Percentiles rank a stretch among this genome's conserved stretches.
Conservation (phyloP, 2,329 filamentous ascomycete genomes). For the Aspergillus intermedius region DNA sequence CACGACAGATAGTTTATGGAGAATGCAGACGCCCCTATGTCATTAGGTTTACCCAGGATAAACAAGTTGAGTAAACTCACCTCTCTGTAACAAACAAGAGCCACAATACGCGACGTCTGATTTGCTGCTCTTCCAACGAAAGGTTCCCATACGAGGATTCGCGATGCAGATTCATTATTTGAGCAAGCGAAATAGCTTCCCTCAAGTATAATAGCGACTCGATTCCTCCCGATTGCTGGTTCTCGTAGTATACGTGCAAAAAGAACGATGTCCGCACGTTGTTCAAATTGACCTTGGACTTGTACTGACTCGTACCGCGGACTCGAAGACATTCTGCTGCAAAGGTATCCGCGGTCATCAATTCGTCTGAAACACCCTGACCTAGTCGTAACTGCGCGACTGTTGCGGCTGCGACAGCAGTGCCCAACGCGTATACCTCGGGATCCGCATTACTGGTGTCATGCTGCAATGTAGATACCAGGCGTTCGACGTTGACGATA, state of each 20-base stretch:
- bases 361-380: slow-evolving; percentile 19
- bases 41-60: background rate
- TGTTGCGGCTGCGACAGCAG: slow-evolving; percentile 44
- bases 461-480: slow-evolving; percentile 32
- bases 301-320: slow-evolving; percentile 22
- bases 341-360: slow-evolving; percentile 27
- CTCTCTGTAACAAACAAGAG: slow-evolving; percentile 45
- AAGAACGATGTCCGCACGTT: slow-evolving; percentile 46
- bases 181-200: slow-evolving; percentile 48
- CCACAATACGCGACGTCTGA: slow-evolving; percentile 44
- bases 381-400: slow-evolving; percentile 45
- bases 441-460: slow-evolving; percentile 22
- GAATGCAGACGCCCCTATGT: slow-evolving; percentile 43
- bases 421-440: slow-evolving; percentile 38
- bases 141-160: slow-evolving; percentile 37
- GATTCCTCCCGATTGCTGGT: slow-evolving; percentile 40
- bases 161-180: slow-evolving; percentile 44
- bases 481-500: slow-evolving; percentile 41
- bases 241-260: slow-evolving; percentile 49
- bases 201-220: slow-evolving; percentile 45
- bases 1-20: slow-evolving; percentile 46
- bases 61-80: slow-evolving; percentile 5
- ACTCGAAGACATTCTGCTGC: slow-evolving; percentile 32
- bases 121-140: slow-evolving; percentile 36
- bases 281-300: slow-evolving; percentile 31